Conservation (phyloP, 2,329 filamentous ascomycete genomes). For the Colletotrichum zoysiae region DNA sequence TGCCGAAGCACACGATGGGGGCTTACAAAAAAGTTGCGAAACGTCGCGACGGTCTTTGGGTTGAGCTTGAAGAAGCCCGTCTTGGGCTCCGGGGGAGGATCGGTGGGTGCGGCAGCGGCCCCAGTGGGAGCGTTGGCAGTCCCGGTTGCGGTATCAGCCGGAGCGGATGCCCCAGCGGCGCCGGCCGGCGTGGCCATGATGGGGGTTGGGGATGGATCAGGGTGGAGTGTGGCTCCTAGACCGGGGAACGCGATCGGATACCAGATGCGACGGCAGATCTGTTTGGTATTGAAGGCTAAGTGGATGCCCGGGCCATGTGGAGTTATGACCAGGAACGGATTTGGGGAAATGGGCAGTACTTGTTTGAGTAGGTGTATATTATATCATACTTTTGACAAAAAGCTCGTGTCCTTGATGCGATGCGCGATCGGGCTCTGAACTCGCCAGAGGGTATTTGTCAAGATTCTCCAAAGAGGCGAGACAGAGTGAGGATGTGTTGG, state of each 20-base stretch:
- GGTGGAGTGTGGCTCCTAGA: slow-evolving; percentile 7
- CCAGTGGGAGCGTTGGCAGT: slow-evolving; percentile 11
- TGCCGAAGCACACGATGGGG: neutral
- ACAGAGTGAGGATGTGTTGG: neutral
- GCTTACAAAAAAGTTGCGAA: slow-evolving; percentile 40
- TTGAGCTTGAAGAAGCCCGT: slow-evolving; percentile 35
- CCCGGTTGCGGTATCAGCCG: slow-evolving; percentile 30
- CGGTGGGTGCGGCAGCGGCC: slow-evolving; percentile 5
- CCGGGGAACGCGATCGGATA: slow-evolving; percentile 22
- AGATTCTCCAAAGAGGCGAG: neutral
- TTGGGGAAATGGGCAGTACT: neutral
- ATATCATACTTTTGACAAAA: slow-evolving; percentile 9
- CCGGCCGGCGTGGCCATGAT: slow-evolving; percentile 40
- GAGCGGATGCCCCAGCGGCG: slow-evolving; percentile 30
- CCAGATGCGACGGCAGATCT: slow-evolving; percentile 14
- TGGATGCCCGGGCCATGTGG: slow-evolving; percentile 37
- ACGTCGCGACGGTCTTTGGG: slow-evolving; percentile 31
- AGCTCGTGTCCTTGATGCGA: slow-evolving; percentile 33
- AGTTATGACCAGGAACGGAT: slow-evolving; percentile 7
- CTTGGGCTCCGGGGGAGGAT: slow-evolving; percentile 21
- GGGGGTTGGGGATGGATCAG: neutral
- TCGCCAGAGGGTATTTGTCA: slow-evolving; percentile 23
- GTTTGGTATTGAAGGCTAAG: slow-evolving; percentile 28
- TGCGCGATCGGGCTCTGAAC: neutral
- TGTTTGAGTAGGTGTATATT: slow-evolving; percentile 6